These are phyloP conservation scores for Xylaria scruposa DNA, from an alignment of 495 filamentous ascomycete genomes.

Conservation along the genomic window DNA sequence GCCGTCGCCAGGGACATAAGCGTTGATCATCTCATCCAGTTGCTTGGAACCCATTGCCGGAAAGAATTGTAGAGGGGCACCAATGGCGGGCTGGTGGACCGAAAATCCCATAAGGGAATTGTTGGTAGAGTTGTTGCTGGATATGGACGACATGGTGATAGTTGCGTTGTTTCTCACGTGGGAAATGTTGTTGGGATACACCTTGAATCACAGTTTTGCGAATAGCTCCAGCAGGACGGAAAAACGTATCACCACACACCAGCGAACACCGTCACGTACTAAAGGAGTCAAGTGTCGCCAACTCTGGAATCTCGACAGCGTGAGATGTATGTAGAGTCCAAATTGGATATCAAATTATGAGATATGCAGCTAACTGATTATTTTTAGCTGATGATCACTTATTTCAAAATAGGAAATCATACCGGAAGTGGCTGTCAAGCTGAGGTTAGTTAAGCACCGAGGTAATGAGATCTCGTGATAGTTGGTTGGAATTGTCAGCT, in stretches of 20 bases:
- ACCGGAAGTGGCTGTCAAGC: neutral
- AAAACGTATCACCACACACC: slow-evolving; percentile 23
- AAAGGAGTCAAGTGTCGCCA: slow-evolving; percentile 21
- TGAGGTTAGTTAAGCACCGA: no score
- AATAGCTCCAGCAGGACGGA: slow-evolving; percentile 9
- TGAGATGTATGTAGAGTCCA: slow-evolving; percentile 10
- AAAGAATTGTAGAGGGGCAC: slow-evolving; percentile 58
- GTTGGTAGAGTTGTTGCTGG: slow-evolving; percentile 47
- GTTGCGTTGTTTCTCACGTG: slow-evolving; percentile 10
- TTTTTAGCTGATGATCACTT: slow-evolving; percentile 2
- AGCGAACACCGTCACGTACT: slow-evolving; percentile 30
- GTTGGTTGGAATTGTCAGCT: slow-evolving; percentile 8
- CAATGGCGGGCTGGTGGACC: slow-evolving; percentile 56
- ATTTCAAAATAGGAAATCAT: slow-evolving; percentile 13
- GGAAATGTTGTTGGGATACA: slow-evolving; percentile 26
- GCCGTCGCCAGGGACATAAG: slow-evolving; percentile 55
- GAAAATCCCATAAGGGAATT: slow-evolving; percentile 54
- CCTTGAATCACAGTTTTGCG: slow-evolving; percentile 19
- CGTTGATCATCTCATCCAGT: slow-evolving; percentile 59
- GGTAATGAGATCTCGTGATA: neutral
- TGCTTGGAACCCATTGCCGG: slow-evolving; percentile 60
- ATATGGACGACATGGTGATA: slow-evolving; percentile 44
- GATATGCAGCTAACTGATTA: neutral
- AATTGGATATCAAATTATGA: neutral
- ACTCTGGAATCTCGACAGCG: slow-evolving; percentile 23